phyloP scores from a whole-genome alignment of 2,329 filamentous ascomycete species.

The Cladobotryum mycophilum region DNA sequence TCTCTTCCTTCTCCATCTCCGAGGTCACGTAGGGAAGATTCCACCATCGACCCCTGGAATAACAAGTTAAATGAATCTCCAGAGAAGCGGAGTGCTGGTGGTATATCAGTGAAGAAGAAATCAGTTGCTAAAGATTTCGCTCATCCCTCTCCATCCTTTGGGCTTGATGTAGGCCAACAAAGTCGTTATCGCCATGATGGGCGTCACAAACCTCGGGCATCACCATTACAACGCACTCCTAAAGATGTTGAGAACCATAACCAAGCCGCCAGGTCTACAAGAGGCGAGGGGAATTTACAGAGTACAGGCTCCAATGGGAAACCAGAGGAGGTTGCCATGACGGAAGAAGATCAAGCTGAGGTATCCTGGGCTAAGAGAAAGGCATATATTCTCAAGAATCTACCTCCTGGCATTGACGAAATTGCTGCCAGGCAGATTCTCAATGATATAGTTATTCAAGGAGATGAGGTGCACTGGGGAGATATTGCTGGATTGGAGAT shows the following conservation, averaged over 20 bases:
- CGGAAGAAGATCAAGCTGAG: slow-evolving; percentile 33
- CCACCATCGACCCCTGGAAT: background rate
- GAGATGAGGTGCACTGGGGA: slow-evolving; percentile 90
- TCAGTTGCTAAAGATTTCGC: background rate
- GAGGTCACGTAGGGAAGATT: background rate
- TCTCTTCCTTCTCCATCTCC: slow-evolving; percentile 2
- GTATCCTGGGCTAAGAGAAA: slow-evolving; percentile 57
- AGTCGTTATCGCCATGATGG: background rate
- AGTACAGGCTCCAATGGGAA: slow-evolving; percentile 42
- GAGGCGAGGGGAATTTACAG: slow-evolving; percentile 26
- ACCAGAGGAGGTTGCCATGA: slow-evolving; percentile 36
- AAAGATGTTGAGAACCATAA: slow-evolving; percentile 16
- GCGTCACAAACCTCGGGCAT: background rate
- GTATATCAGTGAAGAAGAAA: background rate
- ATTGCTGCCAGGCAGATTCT: slow-evolving; percentile 83
- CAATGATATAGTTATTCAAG: slow-evolving; percentile 91
- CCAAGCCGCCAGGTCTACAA: slow-evolving; percentile 13
- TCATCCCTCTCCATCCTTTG: background rate
- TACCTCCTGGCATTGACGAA: slow-evolving; percentile 78
- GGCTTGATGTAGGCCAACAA: background rate
- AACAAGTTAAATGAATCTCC: background rate
- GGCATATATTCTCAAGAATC: slow-evolving; percentile 61
- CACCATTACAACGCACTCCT: slow-evolving; percentile 21
- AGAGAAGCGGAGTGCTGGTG: slow-evolving; percentile 1
- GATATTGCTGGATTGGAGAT: slow-evolving; percentile 87